A percentile compares a stretch with the other conserved stretches of the same genome.
Conservation (phyloP, 768 basidiomycete species). For the Porphyrellus cyaneotinctus region DNA sequence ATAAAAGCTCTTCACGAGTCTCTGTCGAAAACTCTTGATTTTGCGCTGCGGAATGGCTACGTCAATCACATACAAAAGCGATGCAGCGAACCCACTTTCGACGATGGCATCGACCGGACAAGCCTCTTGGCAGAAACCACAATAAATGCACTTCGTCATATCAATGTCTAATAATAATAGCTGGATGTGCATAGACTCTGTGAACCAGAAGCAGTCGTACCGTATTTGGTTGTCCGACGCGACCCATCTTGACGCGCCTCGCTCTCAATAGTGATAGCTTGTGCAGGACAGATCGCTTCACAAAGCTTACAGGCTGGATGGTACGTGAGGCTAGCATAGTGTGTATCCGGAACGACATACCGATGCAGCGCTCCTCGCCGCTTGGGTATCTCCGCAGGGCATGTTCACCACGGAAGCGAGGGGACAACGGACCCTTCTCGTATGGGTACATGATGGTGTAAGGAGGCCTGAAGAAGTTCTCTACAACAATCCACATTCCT, state of each 20-base stretch:
- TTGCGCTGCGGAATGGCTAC: constrained; percentile 58
- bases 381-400: constrained; percentile 94
- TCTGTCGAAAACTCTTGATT: constrained; percentile 98
- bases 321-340: constrained; percentile 5
- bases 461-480: constrained; percentile 89
- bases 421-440: constrained; percentile 96
- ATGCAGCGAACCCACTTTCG: constrained; percentile 66
- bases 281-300: constrained; percentile 98
- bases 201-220: constrained; percentile 37
- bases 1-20: constrained; percentile 95
- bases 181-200: not conserved
- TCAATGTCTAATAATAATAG: constrained; percentile 70
- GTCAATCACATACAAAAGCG: constrained; percentile 4
- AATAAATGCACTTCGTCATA: constrained; percentile 99
- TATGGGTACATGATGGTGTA: constrained; percentile 99
- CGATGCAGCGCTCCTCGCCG: constrained; percentile 98
- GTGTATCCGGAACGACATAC: constrained; percentile 43
- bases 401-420: constrained; percentile 98
- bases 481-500: constrained; percentile 98
- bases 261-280: constrained; percentile 98
- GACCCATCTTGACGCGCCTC: constrained; percentile 95
- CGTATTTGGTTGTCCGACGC: constrained; percentile 96
- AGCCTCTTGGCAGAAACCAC: constrained; percentile 99
- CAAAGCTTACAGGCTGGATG: constrained; percentile 92
- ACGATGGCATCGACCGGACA: constrained; percentile 99